These are phyloP conservation scores for Lagerstroemia speciosa DNA, from an alignment of 345 rosid species.

Conservation along the genomic window DNA sequence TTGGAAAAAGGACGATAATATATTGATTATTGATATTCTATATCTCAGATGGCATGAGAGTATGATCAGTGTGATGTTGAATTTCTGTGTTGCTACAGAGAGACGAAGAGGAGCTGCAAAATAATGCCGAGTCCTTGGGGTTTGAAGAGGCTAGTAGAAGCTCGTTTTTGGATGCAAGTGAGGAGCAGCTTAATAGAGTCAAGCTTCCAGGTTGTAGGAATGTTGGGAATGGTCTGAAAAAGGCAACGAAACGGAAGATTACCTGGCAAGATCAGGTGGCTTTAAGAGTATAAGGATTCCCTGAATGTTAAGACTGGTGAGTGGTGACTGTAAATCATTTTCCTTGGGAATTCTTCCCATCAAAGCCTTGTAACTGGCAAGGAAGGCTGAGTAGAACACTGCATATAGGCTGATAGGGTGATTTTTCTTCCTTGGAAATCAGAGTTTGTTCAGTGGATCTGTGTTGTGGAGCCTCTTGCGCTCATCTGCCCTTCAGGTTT, in stretches of 20 bases:
- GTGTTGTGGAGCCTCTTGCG: neutral
- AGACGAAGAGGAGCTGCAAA: conserved; percentile 68
- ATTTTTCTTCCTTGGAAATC: neutral
- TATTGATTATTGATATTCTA: neutral
- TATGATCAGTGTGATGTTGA: neutral
- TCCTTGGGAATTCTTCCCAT: neutral
- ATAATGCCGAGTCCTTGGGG: conserved; percentile 22
- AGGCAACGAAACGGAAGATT: conserved; percentile 78
- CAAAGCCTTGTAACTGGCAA: neutral
- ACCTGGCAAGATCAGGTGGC: conserved; percentile 95
- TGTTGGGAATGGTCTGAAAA: conserved; percentile 38
- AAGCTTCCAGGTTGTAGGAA: conserved; percentile 55
- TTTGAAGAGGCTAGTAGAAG: conserved; percentile 32
- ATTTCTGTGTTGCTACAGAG: conserved; percentile 34
- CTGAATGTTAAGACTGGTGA: neutral
- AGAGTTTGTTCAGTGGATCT: neutral
- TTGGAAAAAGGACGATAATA: too few relatives aligned
- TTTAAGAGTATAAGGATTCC: conserved; percentile 44
- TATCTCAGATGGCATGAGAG: neutral
- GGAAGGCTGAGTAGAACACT: neutral
- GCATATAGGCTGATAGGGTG: neutral
- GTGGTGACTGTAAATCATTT: neutral
- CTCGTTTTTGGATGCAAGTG: conserved; percentile 27
- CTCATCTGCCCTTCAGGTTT: too few relatives aligned
- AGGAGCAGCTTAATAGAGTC: conserved; percentile 39